These are phyloP conservation scores for Cryphonectria naterciae DNA, from an alignment of 2,329 filamentous ascomycete genomes.

Conservation along the genomic window DNA sequence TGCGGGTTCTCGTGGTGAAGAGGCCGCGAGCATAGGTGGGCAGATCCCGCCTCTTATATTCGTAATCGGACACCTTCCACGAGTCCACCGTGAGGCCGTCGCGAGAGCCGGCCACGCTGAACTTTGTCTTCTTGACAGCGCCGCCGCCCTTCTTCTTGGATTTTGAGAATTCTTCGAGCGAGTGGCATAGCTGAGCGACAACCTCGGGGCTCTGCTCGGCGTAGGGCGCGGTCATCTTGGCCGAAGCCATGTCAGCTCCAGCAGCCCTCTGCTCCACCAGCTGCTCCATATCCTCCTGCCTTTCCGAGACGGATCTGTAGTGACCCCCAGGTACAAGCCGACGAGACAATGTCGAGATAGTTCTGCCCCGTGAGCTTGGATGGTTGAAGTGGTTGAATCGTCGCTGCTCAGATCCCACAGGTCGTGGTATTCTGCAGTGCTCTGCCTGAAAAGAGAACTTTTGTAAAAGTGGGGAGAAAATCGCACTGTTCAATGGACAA, in stretches of 20 bases:
- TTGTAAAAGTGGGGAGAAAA: not conserved
- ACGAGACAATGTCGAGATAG: not conserved
- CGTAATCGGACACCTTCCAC: slow-evolving; percentile 93
- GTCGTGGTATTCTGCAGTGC: not conserved
- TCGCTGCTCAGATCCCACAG: too few species aligned
- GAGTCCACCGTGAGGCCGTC: slow-evolving; percentile 76
- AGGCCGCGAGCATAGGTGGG: slow-evolving; percentile 93
- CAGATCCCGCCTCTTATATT: slow-evolving; percentile 86
- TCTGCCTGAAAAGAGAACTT: not conserved
- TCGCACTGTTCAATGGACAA: not conserved
- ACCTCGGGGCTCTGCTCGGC: slow-evolving; percentile 70
- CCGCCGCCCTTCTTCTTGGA: slow-evolving; percentile 63
- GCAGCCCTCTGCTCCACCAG: slow-evolving; percentile 15
- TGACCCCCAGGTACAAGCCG: not conserved
- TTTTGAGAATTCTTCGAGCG: slow-evolving; percentile 63
- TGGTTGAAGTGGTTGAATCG: not conserved
- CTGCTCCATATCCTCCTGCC: slow-evolving; percentile 18
- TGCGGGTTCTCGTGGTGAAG: slow-evolving; percentile 77
- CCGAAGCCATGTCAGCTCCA: slow-evolving; percentile 30
- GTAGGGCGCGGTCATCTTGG: slow-evolving; percentile 59
- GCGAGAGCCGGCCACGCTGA: slow-evolving; percentile 65
- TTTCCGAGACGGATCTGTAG: not conserved
- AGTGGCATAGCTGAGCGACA: slow-evolving; percentile 66
- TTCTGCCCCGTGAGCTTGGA: not conserved
- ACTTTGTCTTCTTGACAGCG: slow-evolving; percentile 81